Evolutionary conservation across 306 rosid species (phyloP), one percentile per base, ranked within the genome.

Genomic region (Ammopiptanthus mongolicus): DNA sequence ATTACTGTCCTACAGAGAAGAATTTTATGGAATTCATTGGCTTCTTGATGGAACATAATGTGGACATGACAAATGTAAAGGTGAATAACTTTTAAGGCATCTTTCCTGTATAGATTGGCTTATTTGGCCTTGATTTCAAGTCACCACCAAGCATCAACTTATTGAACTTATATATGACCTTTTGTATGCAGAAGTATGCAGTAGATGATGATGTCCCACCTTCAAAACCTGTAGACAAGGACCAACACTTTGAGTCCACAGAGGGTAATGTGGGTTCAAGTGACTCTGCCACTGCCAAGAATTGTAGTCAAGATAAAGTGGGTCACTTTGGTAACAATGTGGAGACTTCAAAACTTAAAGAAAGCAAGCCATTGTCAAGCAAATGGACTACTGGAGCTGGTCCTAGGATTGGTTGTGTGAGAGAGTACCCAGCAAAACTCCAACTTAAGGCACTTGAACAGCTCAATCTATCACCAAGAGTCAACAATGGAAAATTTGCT

Each of bases 31-130:
- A 93, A 67, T 89, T 93, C 79, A 57, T 84, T 48, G 81, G 68
- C 76, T 94, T 87, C 82, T 78, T 94, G 68, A 73, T 86, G 85
- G 91, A 91, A 44, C 84, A 86, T 48, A 74, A 87, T 1, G 88
- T 94, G 64, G 94, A 91, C 79, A 73, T 94, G 61, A 83, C 91
- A 19, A 82, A 88, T 81, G 98, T 91, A 1, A 91, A 90, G 91
- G 98, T 94, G 78, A 79, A n/a, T 44, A 28, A 12, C 18, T 56
- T 47, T 51, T 1, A 37, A 50, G 6, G 8, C 71, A 55, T 8
- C 29, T 37, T 65, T 23, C 28, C 23, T 23, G 0, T 22, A 21
- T 8, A 51, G 25, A 59, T 13, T 22, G 50, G 42, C 12, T 47
- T 44, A 6, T 47, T 64, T 65, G 36, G 42, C 29, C 31, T 69